These are phyloP conservation scores for Tephrocybe sp. DNA, from an alignment of 768 basidiomycete species.

Conservation along the genomic window DNA sequence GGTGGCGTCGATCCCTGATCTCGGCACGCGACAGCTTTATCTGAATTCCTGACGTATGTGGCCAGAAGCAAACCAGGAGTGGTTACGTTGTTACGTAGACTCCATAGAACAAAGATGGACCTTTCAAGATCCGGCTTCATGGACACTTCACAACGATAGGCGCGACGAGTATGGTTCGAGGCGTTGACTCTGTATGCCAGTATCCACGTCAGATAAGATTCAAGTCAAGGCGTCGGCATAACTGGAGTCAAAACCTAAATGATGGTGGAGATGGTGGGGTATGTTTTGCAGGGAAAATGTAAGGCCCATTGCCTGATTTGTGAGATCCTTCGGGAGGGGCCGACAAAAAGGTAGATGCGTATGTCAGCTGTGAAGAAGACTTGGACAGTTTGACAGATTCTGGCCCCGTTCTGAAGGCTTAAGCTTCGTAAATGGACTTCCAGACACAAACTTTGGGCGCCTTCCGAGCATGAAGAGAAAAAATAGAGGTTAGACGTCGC, in stretches of 20 bases:
- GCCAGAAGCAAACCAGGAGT: background rate
- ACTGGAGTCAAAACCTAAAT: background rate
- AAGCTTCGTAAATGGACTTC: background rate
- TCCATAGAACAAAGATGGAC: too few species aligned
- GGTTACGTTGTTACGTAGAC: background rate
- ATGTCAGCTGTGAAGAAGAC: conserved; percentile 6
- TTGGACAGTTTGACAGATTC: conserved; percentile 8
- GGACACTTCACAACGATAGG: too few species aligned
- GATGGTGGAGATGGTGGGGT: background rate
- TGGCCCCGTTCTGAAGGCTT: background rate
- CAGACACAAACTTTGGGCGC: background rate
- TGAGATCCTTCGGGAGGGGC: conserved; percentile 8
- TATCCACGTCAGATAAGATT: background rate
- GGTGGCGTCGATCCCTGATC: background rate
- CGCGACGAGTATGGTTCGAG: too few species aligned
- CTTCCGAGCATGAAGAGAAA: background rate
- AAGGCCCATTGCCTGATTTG: background rate
- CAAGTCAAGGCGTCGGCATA: background rate
- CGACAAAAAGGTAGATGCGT: background rate
- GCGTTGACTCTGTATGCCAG: too few species aligned
- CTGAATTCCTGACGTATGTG: background rate
- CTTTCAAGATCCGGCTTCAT: too few species aligned
- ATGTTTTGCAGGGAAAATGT: background rate
- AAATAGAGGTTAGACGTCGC: background rate
- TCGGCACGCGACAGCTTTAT: background rate